A percentile compares a stretch with the other conserved stretches of the same genome.
phyloP scores from a whole-genome alignment of 176 grass and related monocot genomes.

The Musa beccarii region DNA sequence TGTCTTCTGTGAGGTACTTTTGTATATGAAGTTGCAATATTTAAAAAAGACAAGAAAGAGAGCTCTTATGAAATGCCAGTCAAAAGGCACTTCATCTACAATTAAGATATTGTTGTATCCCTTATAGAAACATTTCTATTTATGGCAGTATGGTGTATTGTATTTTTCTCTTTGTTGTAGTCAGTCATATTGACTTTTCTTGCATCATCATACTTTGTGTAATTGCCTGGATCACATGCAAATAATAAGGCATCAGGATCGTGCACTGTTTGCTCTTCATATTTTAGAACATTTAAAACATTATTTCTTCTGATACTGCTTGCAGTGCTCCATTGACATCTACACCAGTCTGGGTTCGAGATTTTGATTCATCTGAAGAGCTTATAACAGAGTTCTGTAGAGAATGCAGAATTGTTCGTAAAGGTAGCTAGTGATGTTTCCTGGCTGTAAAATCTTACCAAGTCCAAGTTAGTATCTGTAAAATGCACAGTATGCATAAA shows the following conservation, averaged over 20 bases:
- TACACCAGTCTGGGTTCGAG: constrained; percentile 79
- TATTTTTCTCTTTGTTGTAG: not conserved
- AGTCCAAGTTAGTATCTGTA: not conserved
- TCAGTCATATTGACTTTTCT: too few relatives aligned
- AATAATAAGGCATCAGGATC: not conserved
- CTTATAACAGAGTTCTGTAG: constrained; percentile 94
- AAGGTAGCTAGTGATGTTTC: constrained; percentile 38
- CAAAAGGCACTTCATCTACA: not conserved
- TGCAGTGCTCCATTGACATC: constrained; percentile 86
- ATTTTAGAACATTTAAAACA: not conserved
- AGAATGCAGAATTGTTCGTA: constrained; percentile 97
- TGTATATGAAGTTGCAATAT: too few relatives aligned
- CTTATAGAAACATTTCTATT: not conserved
- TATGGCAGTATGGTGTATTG: not conserved
- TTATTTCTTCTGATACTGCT: constrained; percentile 5
- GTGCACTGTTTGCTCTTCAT: not conserved
- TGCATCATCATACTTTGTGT: not conserved
- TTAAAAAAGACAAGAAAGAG: too few relatives aligned
- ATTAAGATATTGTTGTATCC: not conserved
- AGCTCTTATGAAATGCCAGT: too few relatives aligned
- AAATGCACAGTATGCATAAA: not conserved
- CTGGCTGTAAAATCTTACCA: constrained; percentile 1
- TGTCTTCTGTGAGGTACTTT: too few relatives aligned
- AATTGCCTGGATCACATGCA: not conserved
- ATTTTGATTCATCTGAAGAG: constrained; percentile 84